Base-by-base conservation (phyloP, 257 asterid genomes). In the Solanum raphanifolium region DNA sequence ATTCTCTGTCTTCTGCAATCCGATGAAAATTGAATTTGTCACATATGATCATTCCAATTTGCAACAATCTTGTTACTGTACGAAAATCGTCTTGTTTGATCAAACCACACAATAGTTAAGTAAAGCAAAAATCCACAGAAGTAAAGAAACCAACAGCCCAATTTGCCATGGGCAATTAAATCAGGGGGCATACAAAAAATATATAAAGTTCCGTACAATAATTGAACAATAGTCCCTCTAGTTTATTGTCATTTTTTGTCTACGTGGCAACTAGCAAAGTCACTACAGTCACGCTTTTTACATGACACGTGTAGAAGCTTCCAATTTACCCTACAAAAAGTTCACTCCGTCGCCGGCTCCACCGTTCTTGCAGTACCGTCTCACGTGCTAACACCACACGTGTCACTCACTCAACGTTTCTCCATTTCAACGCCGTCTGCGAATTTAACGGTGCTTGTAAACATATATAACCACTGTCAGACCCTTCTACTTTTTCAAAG, bases 331-430 rank as follows among this genome's bases (percentile, higher is more conserved):
- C 86, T 43, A 46, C 35, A 66, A 35, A 88, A 38, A 84, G 69
- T 23, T 72, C 88, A 71, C 89, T 83, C 82, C 69, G 43, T n/a
- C 73, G 83, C 88, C 94, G 90, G 76, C 68, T 21, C 88, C 89
- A 58, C 87, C 85, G 87, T 84, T 88, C 81, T 52, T 2, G 88
- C 88, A 82, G 76, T 60, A 9, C 8, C 21, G 35, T 65, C 87
- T 93, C 95, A 92, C 93, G 93, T 92, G 95, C 90, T 84, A 34
- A n/a, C 7, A 1, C 21, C 25, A 86, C 82, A 92, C 93, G 92
- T 93, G 94, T 62, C 92, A 1, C 13, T 65, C 58, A 52, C 38
- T 66, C 43, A 25, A 20, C 60, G 15, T 0, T n/a, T 13, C 23
- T 25, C 10, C 5, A 7, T 60, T 74, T 89, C 92, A 91, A 79